Percentiles rank a stretch among this genome's conserved stretches.
Conservation (phyloP, 345 rosid genomes). For the Citrus unshiu region DNA sequence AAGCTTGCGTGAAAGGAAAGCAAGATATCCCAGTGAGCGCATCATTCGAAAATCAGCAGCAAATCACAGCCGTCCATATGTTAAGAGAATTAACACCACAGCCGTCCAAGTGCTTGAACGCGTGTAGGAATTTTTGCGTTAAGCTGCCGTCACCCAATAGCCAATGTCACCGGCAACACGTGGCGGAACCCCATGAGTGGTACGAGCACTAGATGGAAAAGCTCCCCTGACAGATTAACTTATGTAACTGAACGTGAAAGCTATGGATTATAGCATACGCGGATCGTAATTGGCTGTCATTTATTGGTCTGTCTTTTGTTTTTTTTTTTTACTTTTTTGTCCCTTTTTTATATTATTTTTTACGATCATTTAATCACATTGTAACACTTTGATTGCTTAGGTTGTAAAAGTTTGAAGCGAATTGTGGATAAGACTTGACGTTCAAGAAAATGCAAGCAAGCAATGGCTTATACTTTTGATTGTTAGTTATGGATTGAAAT, state of each 20-base stretch:
- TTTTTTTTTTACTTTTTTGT: no score
- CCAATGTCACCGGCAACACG: constrained; percentile 23
- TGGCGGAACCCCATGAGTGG: constrained; percentile 34
- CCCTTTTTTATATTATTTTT: background rate
- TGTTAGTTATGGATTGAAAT: no score
- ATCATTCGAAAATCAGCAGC: constrained; percentile 9
- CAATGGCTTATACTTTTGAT: no score
- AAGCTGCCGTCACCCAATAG: constrained; percentile 17
- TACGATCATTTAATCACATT: background rate
- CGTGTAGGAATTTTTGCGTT: constrained; percentile 4
- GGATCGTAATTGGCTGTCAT: background rate
- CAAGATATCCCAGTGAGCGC: constrained; percentile 2
- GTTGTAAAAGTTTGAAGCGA: background rate
- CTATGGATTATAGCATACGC: background rate
- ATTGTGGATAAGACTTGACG: background rate
- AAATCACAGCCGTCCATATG: constrained; percentile 12
- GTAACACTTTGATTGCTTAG: background rate
- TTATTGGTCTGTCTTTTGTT: constrained; percentile 7
- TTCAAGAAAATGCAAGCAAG: background rate
- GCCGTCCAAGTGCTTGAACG: constrained; percentile 8
- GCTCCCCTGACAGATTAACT: constrained; percentile 1
- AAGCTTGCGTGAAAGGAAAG: constrained; percentile 35
- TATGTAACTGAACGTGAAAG: background rate
- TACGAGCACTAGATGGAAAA: background rate
- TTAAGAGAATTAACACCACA: background rate